phyloP scores from a whole-genome alignment of 106 monocot species.

The Amphibolis antarctica region DNA sequence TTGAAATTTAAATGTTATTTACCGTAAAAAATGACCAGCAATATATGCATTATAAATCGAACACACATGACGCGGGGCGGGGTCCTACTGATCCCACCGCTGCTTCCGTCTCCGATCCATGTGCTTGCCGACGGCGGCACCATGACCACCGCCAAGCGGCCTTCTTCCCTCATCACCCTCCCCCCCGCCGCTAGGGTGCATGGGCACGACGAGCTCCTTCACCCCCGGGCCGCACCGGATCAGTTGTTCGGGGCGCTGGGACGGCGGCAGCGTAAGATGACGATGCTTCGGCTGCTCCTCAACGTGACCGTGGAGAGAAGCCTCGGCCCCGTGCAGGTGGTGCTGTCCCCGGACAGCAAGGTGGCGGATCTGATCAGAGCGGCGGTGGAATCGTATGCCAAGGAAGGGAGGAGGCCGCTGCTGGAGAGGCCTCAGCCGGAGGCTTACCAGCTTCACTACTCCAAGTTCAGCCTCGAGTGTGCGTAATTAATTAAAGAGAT shows the following conservation, averaged over 20 bases:
- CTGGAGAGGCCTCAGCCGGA: conserved; percentile 4
- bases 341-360: conserved; percentile 30
- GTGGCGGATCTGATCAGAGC: conserved; percentile 33
- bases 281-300: conserved; percentile 30
- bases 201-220: not conserved
- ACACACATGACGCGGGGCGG: too few species aligned
- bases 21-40: too few species aligned
- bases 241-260: too few species aligned
- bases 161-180: not conserved
- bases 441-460: conserved; percentile 43
- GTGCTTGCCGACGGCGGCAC: not conserved
- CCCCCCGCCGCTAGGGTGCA: not conserved
- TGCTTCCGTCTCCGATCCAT: too few species aligned
- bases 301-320: conserved; percentile 45
- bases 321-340: conserved; percentile 31
- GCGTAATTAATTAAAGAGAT: too few species aligned
- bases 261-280: not conserved
- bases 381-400: conserved; percentile 28
- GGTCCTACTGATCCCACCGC: too few species aligned
- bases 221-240: not conserved
- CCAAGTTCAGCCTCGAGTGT: conserved; percentile 33
- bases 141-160: not conserved
- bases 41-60: too few species aligned
- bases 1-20: too few species aligned
- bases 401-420: conserved; percentile 37